These are phyloP conservation scores for Ascochyta viciae-villosae DNA, from an alignment of 2,329 filamentous ascomycete genomes.

Conservation along the genomic window DNA sequence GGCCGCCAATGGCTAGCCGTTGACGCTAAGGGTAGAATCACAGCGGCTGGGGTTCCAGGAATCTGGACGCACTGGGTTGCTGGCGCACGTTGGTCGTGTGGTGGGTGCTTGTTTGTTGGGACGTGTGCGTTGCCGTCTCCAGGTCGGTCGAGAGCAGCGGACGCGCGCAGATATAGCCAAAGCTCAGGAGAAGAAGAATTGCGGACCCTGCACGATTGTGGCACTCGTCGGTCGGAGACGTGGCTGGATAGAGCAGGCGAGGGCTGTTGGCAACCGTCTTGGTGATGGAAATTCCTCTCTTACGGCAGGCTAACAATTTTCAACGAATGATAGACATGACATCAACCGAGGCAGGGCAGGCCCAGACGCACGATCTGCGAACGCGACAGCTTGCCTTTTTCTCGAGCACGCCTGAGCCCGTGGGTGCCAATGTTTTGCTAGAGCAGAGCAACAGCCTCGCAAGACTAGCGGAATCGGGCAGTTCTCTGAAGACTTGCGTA, in stretches of 20 bases:
- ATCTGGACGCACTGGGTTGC: constrained; percentile 11
- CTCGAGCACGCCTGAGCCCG: constrained; percentile 3
- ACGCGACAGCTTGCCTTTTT: constrained; percentile 8
- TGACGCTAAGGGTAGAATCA: constrained; percentile 10
- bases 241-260: constrained; percentile 33
- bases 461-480: constrained; percentile 17
- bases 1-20: constrained; percentile 27
- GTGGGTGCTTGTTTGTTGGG: constrained; percentile 17
- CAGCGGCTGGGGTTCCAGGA: background rate
- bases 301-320: constrained; percentile 19
- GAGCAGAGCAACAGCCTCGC: constrained; percentile 13
- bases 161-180: constrained; percentile 8
- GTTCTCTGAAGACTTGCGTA: constrained; percentile 1
- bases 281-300: constrained; percentile 23
- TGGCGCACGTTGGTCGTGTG: background rate
- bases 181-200: constrained; percentile 15
- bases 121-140: constrained; percentile 21
- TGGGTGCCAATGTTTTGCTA: constrained; percentile 7
- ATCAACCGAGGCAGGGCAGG: constrained; percentile 28
- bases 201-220: constrained; percentile 24
- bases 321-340: constrained; percentile 28
- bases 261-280: constrained; percentile 20
- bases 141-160: constrained; percentile 10
- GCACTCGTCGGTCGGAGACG: constrained; percentile 27
- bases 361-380: constrained; percentile 17